Percentiles rank a stretch among this genome's conserved stretches.
Conservation (phyloP, 208 protist species). For the Acanthamoeba sp. region DNA sequence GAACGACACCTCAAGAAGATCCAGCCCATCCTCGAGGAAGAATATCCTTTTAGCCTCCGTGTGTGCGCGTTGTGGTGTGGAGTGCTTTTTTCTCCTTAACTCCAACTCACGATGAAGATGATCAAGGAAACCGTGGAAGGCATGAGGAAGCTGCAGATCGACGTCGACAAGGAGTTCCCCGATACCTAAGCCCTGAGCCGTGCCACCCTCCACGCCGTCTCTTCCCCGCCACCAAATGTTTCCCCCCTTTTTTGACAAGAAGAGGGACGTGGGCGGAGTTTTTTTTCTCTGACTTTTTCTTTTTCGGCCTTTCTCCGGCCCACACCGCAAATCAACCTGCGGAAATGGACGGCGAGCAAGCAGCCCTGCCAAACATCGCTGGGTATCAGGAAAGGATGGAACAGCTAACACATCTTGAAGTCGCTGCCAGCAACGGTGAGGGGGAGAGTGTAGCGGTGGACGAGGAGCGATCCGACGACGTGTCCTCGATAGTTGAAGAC, state of each 20-base stretch:
- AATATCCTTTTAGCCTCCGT: conserved; percentile 66
- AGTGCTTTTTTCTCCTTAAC: conserved; percentile 39
- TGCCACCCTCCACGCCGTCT: too few relatives aligned
- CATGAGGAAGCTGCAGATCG: conserved; percentile 54
- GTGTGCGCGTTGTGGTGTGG: not conserved
- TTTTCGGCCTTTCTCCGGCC: too few relatives aligned
- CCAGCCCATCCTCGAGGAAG: conserved; percentile 68
- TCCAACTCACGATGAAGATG: conserved; percentile 61
- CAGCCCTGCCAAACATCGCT: not conserved
- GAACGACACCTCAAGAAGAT: conserved; percentile 67
- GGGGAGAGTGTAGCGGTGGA: not conserved
- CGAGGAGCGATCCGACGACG: not conserved
- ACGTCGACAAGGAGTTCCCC: conserved; percentile 57
- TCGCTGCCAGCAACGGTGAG: too few relatives aligned
- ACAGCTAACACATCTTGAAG: not conserved
- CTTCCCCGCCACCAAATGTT: too few relatives aligned
- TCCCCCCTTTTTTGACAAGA: too few relatives aligned
- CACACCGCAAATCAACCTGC: too few relatives aligned
- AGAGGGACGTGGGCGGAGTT: too few relatives aligned
- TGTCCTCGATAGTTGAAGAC: not conserved
- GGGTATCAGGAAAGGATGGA: not conserved
- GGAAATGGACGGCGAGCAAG: not conserved
- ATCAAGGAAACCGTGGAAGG: conserved; percentile 49
- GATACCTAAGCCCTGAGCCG: too few relatives aligned
- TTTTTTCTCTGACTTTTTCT: too few relatives aligned